phyloP scores from a whole-genome alignment of 2,329 filamentous ascomycete species.

The Rutstroemia sp. region DNA sequence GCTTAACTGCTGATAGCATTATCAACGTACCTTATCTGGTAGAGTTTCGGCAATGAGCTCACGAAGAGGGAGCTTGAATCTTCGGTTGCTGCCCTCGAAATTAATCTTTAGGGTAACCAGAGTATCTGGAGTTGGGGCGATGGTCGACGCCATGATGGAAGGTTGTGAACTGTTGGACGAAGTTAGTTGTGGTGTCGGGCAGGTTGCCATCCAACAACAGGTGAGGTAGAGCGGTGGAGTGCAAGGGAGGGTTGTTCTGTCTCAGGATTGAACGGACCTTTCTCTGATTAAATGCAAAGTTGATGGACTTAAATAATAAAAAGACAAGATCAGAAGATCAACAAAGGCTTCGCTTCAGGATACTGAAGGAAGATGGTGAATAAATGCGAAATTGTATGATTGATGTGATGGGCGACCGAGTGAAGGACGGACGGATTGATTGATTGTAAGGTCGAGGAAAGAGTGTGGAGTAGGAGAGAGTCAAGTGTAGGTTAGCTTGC shows the following conservation, averaged over 20 bases:
- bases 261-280: background rate
- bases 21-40: conserved; percentile 68
- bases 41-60: conserved; percentile 71
- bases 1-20: conserved; percentile 9
- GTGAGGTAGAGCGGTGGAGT: too few species aligned
- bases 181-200: too few species aligned
- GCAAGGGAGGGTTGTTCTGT: background rate
- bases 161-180: too few species aligned
- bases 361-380: background rate
- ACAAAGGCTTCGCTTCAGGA: background rate
- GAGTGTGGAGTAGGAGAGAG: too few species aligned
- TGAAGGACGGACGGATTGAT: background rate
- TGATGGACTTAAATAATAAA: background rate
- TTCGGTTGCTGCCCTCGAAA: conserved; percentile 66
- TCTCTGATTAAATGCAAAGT: background rate
- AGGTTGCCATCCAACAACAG: too few species aligned
- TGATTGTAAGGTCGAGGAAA: too few species aligned
- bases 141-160: conserved; percentile 26
- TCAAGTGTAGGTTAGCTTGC: too few species aligned
- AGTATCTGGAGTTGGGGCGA: conserved; percentile 49
- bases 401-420: background rate
- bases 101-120: conserved; percentile 80
- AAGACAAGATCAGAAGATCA: background rate
- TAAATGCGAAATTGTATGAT: background rate
- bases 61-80: conserved; percentile 82